Conservation (phyloP, 1,139 yeast genomes). For the Pichia cactophila region DNA sequence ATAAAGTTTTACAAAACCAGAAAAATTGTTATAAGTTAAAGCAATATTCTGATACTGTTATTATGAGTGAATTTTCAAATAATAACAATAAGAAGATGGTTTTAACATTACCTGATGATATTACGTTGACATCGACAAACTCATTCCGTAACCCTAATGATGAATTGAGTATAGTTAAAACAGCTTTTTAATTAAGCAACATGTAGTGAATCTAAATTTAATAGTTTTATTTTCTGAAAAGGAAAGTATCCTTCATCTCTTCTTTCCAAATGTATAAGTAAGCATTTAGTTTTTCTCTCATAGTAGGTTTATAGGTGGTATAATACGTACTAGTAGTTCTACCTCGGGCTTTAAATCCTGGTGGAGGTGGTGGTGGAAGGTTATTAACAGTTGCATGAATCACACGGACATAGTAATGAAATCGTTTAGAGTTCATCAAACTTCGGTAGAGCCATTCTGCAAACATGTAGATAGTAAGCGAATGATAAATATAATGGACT, state of each 20-base stretch:
- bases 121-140: conserved; percentile 52
- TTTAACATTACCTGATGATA: conserved; percentile 65
- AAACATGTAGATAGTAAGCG: conserved; percentile 10
- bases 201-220: background rate
- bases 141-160: conserved; percentile 52
- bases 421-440: conserved; percentile 53
- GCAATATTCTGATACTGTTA: conserved; percentile 53
- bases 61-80: conserved; percentile 73
- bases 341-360: background rate
- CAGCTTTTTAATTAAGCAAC: conserved; percentile 5
- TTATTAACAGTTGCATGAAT: conserved; percentile 63
- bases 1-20: conserved; percentile 36
- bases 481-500: too few relatives aligned
- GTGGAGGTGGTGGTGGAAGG: conserved; percentile 31
- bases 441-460: conserved; percentile 24
- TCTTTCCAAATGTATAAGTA: conserved; percentile 54
- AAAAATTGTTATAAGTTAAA: conserved; percentile 43
- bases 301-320: conserved; percentile 38
- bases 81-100: conserved; percentile 66
- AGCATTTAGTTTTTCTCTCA: conserved; percentile 51
- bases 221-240: conserved; percentile 30
- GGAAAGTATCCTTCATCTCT: conserved; percentile 51
- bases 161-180: conserved; percentile 27
- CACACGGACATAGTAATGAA: conserved; percentile 61
- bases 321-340: background rate